Conservation (phyloP, 768 basidiomycete species). For the Dacryopinax primogenitus region DNA sequence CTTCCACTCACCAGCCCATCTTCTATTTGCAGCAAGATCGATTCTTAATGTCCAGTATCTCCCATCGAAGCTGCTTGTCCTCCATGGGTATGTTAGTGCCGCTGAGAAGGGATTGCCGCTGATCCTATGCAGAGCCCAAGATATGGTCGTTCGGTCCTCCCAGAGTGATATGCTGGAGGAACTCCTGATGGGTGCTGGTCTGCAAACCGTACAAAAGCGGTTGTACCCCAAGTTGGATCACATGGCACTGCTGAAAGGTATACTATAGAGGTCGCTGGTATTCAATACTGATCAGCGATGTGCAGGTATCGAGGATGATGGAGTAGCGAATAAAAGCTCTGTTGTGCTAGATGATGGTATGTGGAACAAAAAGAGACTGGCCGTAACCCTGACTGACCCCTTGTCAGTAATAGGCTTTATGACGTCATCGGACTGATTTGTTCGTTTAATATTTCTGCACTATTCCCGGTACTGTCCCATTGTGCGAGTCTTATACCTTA, state of each 20-base stretch:
- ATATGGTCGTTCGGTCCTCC: neutral
- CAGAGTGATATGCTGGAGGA: neutral
- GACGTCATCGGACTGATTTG: neutral
- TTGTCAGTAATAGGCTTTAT: neutral
- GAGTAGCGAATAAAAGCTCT: neutral
- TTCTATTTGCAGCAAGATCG: neutral
- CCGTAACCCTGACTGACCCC: neutral
- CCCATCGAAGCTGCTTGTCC: neutral
- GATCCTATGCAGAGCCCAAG: neutral
- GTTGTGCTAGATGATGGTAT: neutral
- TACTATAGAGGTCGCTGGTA: neutral
- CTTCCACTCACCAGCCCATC: neutral
- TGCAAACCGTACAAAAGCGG: neutral
- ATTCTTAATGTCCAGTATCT: neutral
- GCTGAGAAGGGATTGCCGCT: neutral
- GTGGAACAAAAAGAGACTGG: no score
- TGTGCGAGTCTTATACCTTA: neutral
- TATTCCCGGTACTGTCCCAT: neutral
- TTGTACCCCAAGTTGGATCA: neutral
- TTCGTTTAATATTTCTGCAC: neutral
- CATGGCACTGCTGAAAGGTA: neutral
- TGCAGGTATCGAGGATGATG: neutral
- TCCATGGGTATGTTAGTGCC: neutral
- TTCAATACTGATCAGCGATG: no score
- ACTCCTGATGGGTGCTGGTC: neutral